phyloP scores from a whole-genome alignment of 805 yeast genomes.

The Wickerhamiella parazyma region DNA sequence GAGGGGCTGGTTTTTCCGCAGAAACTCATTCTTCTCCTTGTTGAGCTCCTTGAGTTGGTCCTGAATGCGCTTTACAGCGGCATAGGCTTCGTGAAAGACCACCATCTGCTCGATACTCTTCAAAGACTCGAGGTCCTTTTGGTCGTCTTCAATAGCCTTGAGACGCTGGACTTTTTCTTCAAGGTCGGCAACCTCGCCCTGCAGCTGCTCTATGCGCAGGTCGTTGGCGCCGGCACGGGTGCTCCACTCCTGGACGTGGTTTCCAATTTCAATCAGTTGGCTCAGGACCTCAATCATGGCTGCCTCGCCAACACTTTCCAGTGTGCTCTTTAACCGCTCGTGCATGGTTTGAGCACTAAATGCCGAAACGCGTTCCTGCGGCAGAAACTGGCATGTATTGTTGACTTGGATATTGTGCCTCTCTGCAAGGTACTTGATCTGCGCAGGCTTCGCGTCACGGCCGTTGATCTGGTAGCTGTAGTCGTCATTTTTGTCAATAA shows the following conservation, averaged over 20 bases:
- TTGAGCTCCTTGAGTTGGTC: neutral
- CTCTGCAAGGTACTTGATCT: slow-evolving; percentile 52
- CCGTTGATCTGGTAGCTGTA: slow-evolving; percentile 8
- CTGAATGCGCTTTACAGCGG: slow-evolving; percentile 25
- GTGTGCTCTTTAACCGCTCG: slow-evolving; percentile 57
- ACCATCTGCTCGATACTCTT: neutral
- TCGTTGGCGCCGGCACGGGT: slow-evolving; percentile 14
- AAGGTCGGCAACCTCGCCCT: slow-evolving; percentile 8
- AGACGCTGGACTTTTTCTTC: slow-evolving; percentile 9
- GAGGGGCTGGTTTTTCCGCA: no score
- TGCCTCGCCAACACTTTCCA: slow-evolving; percentile 38
- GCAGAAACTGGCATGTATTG: slow-evolving; percentile 84
- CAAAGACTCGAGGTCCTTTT: slow-evolving; percentile 3
- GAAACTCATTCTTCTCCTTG: neutral
- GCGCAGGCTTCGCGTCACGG: slow-evolving; percentile 23
- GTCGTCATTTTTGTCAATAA: neutral
- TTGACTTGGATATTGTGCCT: slow-evolving; percentile 69
- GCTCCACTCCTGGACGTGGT: slow-evolving; percentile 16
- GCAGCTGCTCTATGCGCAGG: neutral
- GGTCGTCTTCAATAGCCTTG: slow-evolving; percentile 1
- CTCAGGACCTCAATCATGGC: slow-evolving; percentile 42
- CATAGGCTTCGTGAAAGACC: slow-evolving; percentile 1
- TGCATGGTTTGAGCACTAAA: slow-evolving; percentile 75
- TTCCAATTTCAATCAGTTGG: slow-evolving; percentile 40
- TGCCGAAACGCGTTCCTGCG: slow-evolving; percentile 89